Evolutionary conservation across 208 protist species (phyloP).

Genomic region (Leishmania amazonensis): DNA sequence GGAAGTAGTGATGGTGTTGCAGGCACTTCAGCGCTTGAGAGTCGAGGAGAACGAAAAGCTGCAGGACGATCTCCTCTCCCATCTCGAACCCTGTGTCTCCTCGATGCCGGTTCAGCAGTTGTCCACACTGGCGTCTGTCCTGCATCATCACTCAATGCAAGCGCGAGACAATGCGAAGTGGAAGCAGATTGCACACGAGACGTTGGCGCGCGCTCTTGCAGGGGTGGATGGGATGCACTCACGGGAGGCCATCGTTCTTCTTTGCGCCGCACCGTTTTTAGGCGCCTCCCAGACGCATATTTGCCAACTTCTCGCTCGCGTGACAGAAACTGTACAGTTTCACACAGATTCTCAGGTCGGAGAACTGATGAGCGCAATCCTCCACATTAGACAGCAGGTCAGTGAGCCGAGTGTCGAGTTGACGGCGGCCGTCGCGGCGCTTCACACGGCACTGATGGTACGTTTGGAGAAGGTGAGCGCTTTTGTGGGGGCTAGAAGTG

Average conservation of each 20-base stretch:
- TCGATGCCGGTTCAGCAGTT: slow-evolving; percentile 74
- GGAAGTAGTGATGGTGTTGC: slow-evolving; percentile 84
- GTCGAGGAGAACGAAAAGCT: slow-evolving; percentile 42
- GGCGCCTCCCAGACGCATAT: slow-evolving; percentile 44
- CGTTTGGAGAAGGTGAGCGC: slow-evolving; percentile 60
- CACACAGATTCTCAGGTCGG: slow-evolving; percentile 73
- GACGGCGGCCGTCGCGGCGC: slow-evolving; percentile 26
- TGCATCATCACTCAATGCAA: slow-evolving; percentile 40
- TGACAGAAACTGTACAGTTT: slow-evolving; percentile 58
- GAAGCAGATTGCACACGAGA: slow-evolving; percentile 35
- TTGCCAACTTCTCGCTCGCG: slow-evolving; percentile 48
- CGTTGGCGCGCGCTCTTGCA: slow-evolving; percentile 39
- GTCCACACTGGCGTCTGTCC: slow-evolving; percentile 66
- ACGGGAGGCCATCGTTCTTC: slow-evolving; percentile 66
- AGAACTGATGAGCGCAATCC: slow-evolving; percentile 43
- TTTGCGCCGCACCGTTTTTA: slow-evolving; percentile 41
- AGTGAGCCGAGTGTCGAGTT: slow-evolving; percentile 35
- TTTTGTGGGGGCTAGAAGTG: slow-evolving; percentile 34
- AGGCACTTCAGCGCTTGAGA: slow-evolving; percentile 65
- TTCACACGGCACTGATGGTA: slow-evolving; percentile 42
- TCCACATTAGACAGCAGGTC: slow-evolving; percentile 24
- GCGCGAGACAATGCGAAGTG: slow-evolving; percentile 41
- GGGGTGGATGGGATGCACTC: slow-evolving; percentile 70
- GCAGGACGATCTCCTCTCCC: slow-evolving; percentile 49
- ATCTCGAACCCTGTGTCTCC: slow-evolving; percentile 53